These are phyloP conservation scores for Coniochaeta pulveracea DNA, from an alignment of 2,329 filamentous ascomycete species.

Conservation along the genomic window DNA sequence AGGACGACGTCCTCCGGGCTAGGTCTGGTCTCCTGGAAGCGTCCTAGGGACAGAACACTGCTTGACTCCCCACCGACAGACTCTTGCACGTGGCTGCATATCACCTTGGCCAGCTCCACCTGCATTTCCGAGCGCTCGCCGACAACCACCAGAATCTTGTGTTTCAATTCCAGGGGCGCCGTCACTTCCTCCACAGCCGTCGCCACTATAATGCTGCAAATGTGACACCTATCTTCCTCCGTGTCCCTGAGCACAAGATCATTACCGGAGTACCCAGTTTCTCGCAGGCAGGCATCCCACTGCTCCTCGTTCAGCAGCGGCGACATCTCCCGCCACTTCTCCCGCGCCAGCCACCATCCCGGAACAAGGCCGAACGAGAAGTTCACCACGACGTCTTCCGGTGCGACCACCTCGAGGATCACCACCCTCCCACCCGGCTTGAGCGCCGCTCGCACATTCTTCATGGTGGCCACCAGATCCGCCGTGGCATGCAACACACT, in stretches of 20 bases:
- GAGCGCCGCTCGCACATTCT: slow-evolving; percentile 9
- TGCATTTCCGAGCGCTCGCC: slow-evolving; percentile 10
- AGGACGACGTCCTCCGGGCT: slow-evolving; percentile 12
- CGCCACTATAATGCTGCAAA: slow-evolving; percentile 5
- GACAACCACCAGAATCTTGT: slow-evolving; percentile 9
- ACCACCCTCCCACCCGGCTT: slow-evolving; percentile 4
- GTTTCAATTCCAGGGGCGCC: background rate
- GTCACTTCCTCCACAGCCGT: slow-evolving; percentile 5
- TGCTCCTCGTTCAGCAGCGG: slow-evolving; percentile 4
- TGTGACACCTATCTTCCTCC: slow-evolving; percentile 8
- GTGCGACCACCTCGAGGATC: slow-evolving; percentile 6
- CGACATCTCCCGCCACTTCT: slow-evolving; percentile 4
- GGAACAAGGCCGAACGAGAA: slow-evolving; percentile 7
- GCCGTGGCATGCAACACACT: slow-evolving; percentile 6
- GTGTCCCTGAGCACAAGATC: slow-evolving; percentile 13
- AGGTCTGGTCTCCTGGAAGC: slow-evolving; percentile 3
- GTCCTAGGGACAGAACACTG: slow-evolving; percentile 6
- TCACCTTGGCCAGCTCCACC: slow-evolving; percentile 8
- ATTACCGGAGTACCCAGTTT: slow-evolving; percentile 13
- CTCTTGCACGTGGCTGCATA: slow-evolving; percentile 4
- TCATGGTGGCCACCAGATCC: slow-evolving; percentile 11
- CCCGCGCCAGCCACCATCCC: slow-evolving; percentile 6
- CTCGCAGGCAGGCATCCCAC: slow-evolving; percentile 11
- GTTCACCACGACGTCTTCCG: slow-evolving; percentile 5
- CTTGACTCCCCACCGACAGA: slow-evolving; percentile 4